Percentiles rank a stretch among this genome's conserved stretches.
These are phyloP conservation scores for Geotrichum australiense DNA, from an alignment of 1,139 yeast genomes.

Conservation along the genomic window DNA sequence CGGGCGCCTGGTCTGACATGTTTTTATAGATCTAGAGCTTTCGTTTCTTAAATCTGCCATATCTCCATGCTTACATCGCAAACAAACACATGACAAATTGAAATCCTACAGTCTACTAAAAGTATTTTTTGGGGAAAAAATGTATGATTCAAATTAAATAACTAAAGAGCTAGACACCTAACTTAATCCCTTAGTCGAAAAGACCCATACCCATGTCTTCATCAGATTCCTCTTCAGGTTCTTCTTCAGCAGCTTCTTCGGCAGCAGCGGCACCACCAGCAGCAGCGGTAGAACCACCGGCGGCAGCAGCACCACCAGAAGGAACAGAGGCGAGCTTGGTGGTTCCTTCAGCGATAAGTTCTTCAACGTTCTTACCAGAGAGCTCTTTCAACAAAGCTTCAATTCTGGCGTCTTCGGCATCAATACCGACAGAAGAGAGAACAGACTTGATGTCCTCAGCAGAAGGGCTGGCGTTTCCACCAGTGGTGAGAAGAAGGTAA, in stretches of 20 bases:
- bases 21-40: too few relatives aligned
- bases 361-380: constrained; percentile 88
- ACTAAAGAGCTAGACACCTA: too few relatives aligned
- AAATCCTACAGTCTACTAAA: too few relatives aligned
- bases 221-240: constrained; percentile 57
- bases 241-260: constrained; percentile 63
- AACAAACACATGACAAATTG: too few relatives aligned
- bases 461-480: constrained; percentile 64
- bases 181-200: constrained; percentile 35
- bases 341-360: constrained; percentile 94
- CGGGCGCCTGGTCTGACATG: too few relatives aligned
- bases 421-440: constrained; percentile 90
- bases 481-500: constrained; percentile 42
- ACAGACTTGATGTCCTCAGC: constrained; percentile 86
- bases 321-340: constrained; percentile 95
- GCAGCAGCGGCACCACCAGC: constrained; percentile 64
- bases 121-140: too few relatives aligned
- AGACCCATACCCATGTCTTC: constrained; percentile 52
- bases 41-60: too few relatives aligned
- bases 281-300: constrained; percentile 62
- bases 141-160: too few relatives aligned
- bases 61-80: too few relatives aligned
- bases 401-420: constrained; percentile 87
- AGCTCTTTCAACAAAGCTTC: constrained; percentile 79
- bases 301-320: constrained; percentile 92